Evolutionary conservation across 257 asterid genomes (phyloP).

Genomic region (Eucommia ulmoides): DNA sequence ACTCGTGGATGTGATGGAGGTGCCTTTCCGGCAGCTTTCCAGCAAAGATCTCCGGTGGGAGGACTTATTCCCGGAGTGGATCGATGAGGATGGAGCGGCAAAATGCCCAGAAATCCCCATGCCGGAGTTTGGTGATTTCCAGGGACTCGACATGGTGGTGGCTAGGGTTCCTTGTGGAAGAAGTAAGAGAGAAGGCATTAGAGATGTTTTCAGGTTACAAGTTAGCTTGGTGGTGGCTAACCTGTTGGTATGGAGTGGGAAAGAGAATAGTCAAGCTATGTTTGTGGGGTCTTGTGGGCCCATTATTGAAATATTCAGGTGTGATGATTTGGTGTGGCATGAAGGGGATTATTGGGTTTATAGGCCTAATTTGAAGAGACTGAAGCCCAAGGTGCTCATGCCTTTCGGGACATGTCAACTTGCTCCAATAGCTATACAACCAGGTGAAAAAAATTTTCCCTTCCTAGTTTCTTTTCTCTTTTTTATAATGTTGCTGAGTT

Average conservation of each 20-base stretch:
- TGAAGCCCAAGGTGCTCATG: slow-evolving; percentile 44
- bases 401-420: slow-evolving; percentile 70
- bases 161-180: slow-evolving; percentile 35
- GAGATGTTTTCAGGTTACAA: slow-evolving; percentile 66
- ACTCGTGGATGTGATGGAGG: slow-evolving; percentile 1
- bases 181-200: slow-evolving; percentile 11
- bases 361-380: slow-evolving; percentile 30
- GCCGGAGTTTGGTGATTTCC: slow-evolving; percentile 34
- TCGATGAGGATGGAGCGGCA: slow-evolving; percentile 18
- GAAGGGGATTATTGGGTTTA: slow-evolving; percentile 34
- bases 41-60: slow-evolving; percentile 31
- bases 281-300: slow-evolving; percentile 55
- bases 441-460: slow-evolving; percentile 19
- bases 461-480: not conserved
- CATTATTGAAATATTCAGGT: slow-evolving; percentile 66
- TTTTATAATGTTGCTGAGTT: no score
- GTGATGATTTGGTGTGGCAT: slow-evolving; percentile 58
- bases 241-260: slow-evolving; percentile 39
- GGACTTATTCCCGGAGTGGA: slow-evolving; percentile 46
- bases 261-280: slow-evolving; percentile 29
- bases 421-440: slow-evolving; percentile 28
- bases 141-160: slow-evolving; percentile 42
- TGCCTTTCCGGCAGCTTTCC: slow-evolving; percentile 22
- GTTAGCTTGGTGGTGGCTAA: slow-evolving; percentile 67
- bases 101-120: slow-evolving; percentile 52